These are phyloP conservation scores for Aspergillus novofumigatus DNA, from an alignment of 2,329 filamentous ascomycete species.

Conservation along the genomic window DNA sequence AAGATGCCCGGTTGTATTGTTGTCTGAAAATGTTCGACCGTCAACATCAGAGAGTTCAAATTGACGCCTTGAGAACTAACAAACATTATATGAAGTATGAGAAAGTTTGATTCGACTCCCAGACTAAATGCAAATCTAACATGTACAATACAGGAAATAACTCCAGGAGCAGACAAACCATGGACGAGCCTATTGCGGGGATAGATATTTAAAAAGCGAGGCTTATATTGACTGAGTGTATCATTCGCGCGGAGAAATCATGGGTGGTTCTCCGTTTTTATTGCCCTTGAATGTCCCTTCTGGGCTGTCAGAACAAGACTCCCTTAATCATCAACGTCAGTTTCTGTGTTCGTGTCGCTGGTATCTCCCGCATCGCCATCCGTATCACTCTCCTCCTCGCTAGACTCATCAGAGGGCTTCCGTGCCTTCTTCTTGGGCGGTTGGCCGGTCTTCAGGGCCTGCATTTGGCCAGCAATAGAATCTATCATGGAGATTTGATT, in stretches of 20 bases:
- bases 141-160: conserved; percentile 2
- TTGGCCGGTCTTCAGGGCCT: conserved; percentile 69
- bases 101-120: conserved; percentile 10
- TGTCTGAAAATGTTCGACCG: too few relatives aligned
- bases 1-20: too few relatives aligned
- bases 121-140: conserved; percentile 14
- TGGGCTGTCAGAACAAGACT: neutral
- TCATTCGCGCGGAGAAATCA: neutral
- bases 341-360: conserved; percentile 65
- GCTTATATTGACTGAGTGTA: neutral
- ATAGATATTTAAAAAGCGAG: neutral
- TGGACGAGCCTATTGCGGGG: neutral
- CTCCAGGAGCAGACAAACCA: neutral
- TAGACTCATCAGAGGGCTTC: conserved; percentile 53
- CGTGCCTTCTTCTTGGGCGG: conserved; percentile 57
- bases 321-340: conserved; percentile 66
- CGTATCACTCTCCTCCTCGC: conserved; percentile 59
- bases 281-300: neutral
- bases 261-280: conserved; percentile 2
- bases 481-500: conserved; percentile 50
- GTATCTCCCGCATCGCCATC: conserved; percentile 59
- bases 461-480: conserved; percentile 87
- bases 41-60: neutral
- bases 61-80: neutral
- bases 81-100: conserved; percentile 5